Evolutionary conservation across 2,329 filamentous ascomycete genomes (phyloP), one percentile per base, ranked within the genome.

Genomic region (Waltergamsia citrina): DNA sequence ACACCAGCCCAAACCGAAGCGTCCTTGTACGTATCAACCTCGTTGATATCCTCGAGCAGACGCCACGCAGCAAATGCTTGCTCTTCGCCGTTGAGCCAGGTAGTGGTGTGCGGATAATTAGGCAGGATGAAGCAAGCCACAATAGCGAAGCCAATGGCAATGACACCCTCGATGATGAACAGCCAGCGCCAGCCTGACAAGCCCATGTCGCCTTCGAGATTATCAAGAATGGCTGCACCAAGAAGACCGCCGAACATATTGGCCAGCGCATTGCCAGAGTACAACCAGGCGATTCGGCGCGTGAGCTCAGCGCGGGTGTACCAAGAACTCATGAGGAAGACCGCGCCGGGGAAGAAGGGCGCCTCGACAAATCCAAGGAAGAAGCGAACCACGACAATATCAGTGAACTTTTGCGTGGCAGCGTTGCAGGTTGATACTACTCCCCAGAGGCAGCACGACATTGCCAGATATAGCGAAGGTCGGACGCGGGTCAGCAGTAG

Each of bases 181-280:
- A 81, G 58, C 76, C 74, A 79, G 8, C 73, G 59, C 77, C 77
- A 83, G 1, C 76, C 77, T 1, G 62, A 54, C 1, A 79, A 54
- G 1, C 76, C 78, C 9, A 54, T 53, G 1, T 57, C 57, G 2
- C 69, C 63, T 6, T 57, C 54, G 8, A 67, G 31, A n/a, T 54
- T 55, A 0, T 58, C 59, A 0, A 71, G 44, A 3, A 74, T 65
- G 0, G 59, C 67, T 0, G 69, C 69, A 0, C 63, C 69, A 3
- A 68, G 52, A 11, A 71, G 51, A 0, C 68, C 67, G 1, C 67
- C 65, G 43, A 71, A 71, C 31, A 65, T 63, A 35, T 68, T 69
- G 1, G 66, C 65, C 1, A 74, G 41, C 1, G 63, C 59, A 5
- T 75, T 75, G 0, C 78, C 81, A 0, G 75, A 73, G 29, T 69